Percentiles rank a stretch among this genome's conserved stretches.
phyloP scores from a whole-genome alignment of 352 stramenopile genomes.

The Globisporangium nodosum region DNA sequence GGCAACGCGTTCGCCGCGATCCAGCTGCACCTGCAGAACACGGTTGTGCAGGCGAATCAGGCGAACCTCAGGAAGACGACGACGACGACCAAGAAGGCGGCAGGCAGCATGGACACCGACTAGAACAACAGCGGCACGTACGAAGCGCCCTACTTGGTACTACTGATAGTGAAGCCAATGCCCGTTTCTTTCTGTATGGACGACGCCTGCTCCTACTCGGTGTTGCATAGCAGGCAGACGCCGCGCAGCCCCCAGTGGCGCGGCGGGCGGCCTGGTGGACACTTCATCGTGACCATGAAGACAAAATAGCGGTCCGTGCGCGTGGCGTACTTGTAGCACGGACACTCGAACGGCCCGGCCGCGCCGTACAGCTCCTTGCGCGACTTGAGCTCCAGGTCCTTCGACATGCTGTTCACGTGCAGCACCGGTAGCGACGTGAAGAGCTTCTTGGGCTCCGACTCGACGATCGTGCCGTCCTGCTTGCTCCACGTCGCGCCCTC shows the following conservation, averaged over 20 bases:
- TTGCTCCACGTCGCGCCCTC: conserved; percentile 96
- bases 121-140: not conserved
- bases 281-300: conserved; percentile 94
- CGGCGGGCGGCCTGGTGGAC: conserved; percentile 81
- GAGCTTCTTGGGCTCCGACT: conserved; percentile 96
- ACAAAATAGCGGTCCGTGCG: conserved; percentile 96
- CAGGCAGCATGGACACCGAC: conserved; percentile 33
- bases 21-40: conserved; percentile 83
- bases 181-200: no score
- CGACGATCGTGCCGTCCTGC: conserved; percentile 89
- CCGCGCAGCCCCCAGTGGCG: conserved; percentile 94
- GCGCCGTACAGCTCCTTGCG: conserved; percentile 92
- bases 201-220: conserved; percentile 40
- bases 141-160: no score
- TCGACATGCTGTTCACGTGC: conserved; percentile 94
- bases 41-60: conserved; percentile 75
- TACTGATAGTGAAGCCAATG: no score
- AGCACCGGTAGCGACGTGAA: conserved; percentile 95
- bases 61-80: conserved; percentile 41
- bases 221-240: conserved; percentile 94
- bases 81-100: conserved; percentile 19
- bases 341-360: conserved; percentile 91
- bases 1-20: conserved; percentile 82
- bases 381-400: conserved; percentile 89
- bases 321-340: conserved; percentile 96